A percentile compares a stretch with the other conserved stretches of the same genome.
Conservation (phyloP, 805 yeast genomes). For the Grigorovia transvaalensis region DNA sequence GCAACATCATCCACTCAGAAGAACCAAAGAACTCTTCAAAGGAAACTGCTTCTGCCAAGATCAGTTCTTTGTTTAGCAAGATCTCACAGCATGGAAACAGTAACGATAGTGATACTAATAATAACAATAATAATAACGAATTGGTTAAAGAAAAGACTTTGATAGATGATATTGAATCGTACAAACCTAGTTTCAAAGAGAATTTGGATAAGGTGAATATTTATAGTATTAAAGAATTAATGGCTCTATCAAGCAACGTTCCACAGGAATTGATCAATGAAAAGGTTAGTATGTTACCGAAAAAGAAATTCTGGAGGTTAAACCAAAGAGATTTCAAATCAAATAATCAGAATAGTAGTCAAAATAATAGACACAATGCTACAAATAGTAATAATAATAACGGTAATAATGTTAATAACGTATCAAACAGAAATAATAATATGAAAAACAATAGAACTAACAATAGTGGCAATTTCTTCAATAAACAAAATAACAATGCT, state of each 20-base stretch:
- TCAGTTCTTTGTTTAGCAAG: neutral
- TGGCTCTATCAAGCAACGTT: slow-evolving; percentile 11
- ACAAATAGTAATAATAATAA: slow-evolving; percentile 3
- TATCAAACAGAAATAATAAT: neutral
- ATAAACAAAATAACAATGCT: neutral
- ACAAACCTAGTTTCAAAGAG: slow-evolving; percentile 10
- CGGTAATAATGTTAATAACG: neutral
- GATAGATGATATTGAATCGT: slow-evolving; percentile 11
- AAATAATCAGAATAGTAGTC: slow-evolving; percentile 9
- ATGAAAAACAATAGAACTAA: neutral
- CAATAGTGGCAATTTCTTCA: neutral
- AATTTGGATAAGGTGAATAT: slow-evolving; percentile 8
- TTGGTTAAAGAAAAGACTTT: slow-evolving; percentile 1
- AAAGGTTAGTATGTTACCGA: slow-evolving; percentile 34
- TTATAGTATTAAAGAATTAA: slow-evolving; percentile 24
- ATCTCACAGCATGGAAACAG: neutral
- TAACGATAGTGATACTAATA: neutral
- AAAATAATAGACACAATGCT: slow-evolving; percentile 7
- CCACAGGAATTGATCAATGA: slow-evolving; percentile 26
- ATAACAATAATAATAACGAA: neutral
- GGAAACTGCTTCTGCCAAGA: neutral
- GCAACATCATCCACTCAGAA: neutral
- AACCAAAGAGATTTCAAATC: slow-evolving; percentile 20
- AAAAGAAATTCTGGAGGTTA: slow-evolving; percentile 39
- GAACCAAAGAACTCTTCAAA: neutral